Evolutionary conservation across 805 yeast genomes (phyloP).

Genomic region (Ogataea siamensis): DNA sequence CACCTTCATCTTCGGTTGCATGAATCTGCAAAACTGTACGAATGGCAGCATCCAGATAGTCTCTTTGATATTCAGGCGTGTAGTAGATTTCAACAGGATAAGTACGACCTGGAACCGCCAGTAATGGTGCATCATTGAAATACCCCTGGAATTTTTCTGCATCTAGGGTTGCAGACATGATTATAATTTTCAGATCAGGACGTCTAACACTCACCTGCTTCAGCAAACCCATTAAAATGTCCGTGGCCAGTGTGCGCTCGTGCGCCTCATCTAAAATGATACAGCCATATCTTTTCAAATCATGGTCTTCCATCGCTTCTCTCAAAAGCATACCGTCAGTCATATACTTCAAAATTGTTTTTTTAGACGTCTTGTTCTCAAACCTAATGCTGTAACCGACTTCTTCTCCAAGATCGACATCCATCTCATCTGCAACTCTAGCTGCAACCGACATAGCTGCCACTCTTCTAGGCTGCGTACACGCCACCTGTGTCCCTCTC

Average conservation of each 20-base stretch:
- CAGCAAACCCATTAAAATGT: constrained; percentile 90
- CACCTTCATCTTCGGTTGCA: constrained; percentile 94
- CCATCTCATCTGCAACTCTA: constrained; percentile 97
- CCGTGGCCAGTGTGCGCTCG: constrained; percentile 95
- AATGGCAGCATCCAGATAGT: constrained; percentile 91
- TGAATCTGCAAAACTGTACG: constrained; percentile 95
- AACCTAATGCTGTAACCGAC: constrained; percentile 96
- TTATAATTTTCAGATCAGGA: constrained; percentile 84
- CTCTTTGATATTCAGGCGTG: constrained; percentile 95
- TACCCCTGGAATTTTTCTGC: constrained; percentile 93
- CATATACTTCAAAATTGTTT: constrained; percentile 89
- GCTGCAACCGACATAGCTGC: constrained; percentile 99
- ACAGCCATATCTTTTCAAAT: constrained; percentile 76
- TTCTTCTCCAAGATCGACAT: constrained; percentile 86
- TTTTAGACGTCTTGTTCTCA: constrained; percentile 79
- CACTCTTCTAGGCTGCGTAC: constrained; percentile 96
- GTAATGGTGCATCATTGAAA: constrained; percentile 86
- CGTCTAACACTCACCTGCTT: constrained; percentile 79
- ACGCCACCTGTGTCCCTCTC: constrained; percentile 81
- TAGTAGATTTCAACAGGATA: constrained; percentile 96
- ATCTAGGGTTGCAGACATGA: constrained; percentile 97
- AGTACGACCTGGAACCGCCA: constrained; percentile 98
- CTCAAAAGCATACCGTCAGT: constrained; percentile 98
- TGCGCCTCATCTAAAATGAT: constrained; percentile 97
- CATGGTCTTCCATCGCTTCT: constrained; percentile 97